These are phyloP conservation scores for Tolypocladium cylindrosporum DNA, from an alignment of 2,329 filamentous ascomycete genomes.

Conservation along the genomic window DNA sequence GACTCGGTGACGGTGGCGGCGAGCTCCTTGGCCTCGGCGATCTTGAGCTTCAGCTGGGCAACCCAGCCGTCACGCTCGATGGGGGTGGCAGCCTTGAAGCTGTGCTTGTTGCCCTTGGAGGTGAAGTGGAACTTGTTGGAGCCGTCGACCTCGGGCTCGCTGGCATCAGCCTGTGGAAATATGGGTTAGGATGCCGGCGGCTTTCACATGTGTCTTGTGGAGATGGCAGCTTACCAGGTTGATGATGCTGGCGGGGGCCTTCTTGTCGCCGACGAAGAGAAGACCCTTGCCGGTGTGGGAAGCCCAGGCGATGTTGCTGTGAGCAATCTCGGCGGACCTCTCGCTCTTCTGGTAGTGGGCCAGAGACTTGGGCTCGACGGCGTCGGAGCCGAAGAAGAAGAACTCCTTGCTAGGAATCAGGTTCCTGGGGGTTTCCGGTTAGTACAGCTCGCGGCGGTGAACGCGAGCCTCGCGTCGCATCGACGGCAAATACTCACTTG, in stretches of 20 bases:
- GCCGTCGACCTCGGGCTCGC: conserved; percentile 67
- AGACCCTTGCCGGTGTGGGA: conserved; percentile 92
- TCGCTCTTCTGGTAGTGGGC: conserved; percentile 73
- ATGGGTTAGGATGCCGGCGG: conserved; percentile 1
- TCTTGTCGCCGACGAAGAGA: conserved; percentile 84
- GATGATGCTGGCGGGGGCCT: conserved; percentile 69
- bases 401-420: conserved; percentile 86
- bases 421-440: conserved; percentile 45
- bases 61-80: conserved; percentile 91
- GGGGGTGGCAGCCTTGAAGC: conserved; percentile 69
- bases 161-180: conserved; percentile 41
- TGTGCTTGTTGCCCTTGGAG: conserved; percentile 80
- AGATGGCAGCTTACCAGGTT: conserved; percentile 59
- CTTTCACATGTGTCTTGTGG: background rate
- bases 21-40: conserved; percentile 74
- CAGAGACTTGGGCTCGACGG: conserved; percentile 65
- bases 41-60: conserved; percentile 69
- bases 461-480: background rate
- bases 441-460: conserved; percentile 1
- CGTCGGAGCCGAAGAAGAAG: conserved; percentile 75
- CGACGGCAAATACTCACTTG: conserved; percentile 56
- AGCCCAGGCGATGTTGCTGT: conserved; percentile 80
- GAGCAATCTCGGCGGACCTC: conserved; percentile 66
- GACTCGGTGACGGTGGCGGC: conserved; percentile 63
- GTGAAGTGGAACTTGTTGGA: conserved; percentile 78